Evolutionary conservation across 208 protist genomes (phyloP).

Genomic region (Leishmania mexicana): DNA sequence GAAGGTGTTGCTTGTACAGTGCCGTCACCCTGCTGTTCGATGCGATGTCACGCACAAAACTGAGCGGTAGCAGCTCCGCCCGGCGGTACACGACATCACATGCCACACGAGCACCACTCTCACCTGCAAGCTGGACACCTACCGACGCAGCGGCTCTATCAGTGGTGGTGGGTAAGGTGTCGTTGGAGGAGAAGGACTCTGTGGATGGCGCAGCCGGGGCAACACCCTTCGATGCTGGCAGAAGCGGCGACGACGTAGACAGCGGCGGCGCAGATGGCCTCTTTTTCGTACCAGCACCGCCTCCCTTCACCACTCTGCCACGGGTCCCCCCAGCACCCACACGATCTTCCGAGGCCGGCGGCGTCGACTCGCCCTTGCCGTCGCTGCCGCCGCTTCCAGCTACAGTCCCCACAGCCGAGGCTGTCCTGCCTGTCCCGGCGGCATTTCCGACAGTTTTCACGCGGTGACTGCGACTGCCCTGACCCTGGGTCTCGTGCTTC

Average conservation of each 20-base stretch:
- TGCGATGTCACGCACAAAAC: slow-evolving; percentile 52
- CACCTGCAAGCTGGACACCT: neutral
- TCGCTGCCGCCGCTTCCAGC: neutral
- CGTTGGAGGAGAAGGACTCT: neutral
- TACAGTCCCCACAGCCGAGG: neutral
- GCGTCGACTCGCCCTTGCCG: neutral
- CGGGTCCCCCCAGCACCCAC: neutral
- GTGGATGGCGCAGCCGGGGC: neutral
- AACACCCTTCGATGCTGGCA: neutral
- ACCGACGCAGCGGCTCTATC: neutral
- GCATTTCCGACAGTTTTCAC: neutral
- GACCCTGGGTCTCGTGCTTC: neutral
- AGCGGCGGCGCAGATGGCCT: neutral
- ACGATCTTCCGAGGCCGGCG: neutral
- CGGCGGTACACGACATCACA: slow-evolving; percentile 30
- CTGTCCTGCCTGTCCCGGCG: neutral
- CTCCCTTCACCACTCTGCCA: neutral
- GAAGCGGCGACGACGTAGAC: neutral
- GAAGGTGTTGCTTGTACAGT: slow-evolving; percentile 24
- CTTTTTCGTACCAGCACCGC: neutral
- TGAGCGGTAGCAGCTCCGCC: slow-evolving; percentile 53
- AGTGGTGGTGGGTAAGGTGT: neutral
- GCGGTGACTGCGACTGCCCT: neutral
- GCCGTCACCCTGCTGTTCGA: slow-evolving; percentile 30
- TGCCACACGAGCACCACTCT: neutral